phyloP scores from a whole-genome alignment of 2,329 filamentous ascomycete species.

The Trichophyton verrucosum region DNA sequence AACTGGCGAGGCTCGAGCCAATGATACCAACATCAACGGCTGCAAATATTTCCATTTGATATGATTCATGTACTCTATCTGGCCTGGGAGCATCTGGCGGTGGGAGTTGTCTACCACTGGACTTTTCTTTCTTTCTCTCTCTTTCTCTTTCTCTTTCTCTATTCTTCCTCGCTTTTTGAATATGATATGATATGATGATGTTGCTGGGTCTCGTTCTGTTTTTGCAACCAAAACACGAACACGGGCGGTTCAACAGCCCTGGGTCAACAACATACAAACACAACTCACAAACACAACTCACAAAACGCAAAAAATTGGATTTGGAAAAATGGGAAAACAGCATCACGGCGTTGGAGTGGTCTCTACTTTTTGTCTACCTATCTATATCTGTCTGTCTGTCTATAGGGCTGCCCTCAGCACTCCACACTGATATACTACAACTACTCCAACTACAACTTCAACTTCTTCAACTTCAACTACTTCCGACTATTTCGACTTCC shows the following conservation, averaged over 20 bases:
- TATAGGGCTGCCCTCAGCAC: too few species aligned
- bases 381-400: constrained; percentile 44
- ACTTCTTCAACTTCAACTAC: too few species aligned
- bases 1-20: constrained; percentile 7
- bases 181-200: constrained; percentile 31
- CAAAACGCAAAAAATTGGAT: too few species aligned
- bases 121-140: constrained; percentile 1
- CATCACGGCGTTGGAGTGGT: background rate
- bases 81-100: background rate
- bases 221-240: constrained; percentile 78
- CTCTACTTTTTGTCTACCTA: background rate
- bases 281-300: too few species aligned
- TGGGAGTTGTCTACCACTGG: background rate
- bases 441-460: too few species aligned
- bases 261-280: constrained; percentile 23
- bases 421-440: too few species aligned
- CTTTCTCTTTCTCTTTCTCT: constrained; percentile 4
- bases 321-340: background rate
- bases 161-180: background rate
- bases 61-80: constrained; percentile 15
- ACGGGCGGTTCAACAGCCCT: constrained; percentile 56
- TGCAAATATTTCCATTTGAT: constrained; percentile 21
- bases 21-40: constrained; percentile 60
- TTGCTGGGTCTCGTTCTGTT: constrained; percentile 63
- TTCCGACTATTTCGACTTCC: too few species aligned